Percentiles rank a stretch among this genome's conserved stretches.
Conservation (phyloP, 83 land plant genomes). For the Thuja plicata region DNA sequence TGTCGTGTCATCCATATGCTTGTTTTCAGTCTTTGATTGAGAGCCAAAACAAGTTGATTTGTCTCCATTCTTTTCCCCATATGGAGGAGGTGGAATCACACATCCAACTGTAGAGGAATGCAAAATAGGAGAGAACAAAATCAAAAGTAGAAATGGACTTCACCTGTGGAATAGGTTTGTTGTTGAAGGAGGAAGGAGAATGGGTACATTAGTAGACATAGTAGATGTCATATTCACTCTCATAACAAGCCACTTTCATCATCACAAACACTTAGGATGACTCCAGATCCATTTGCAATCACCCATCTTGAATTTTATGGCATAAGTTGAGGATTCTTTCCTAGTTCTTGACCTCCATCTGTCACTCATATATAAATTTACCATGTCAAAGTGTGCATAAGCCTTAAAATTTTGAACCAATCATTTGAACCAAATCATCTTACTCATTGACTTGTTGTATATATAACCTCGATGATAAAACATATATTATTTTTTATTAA, state of each 20-base stretch:
- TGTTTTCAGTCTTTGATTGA: no score
- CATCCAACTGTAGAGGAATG: slow-evolving; percentile 10
- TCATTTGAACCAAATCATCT: background rate
- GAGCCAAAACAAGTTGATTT: no score
- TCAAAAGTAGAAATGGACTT: slow-evolving; percentile 1
- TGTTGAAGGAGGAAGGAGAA: slow-evolving; percentile 90
- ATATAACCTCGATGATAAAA: background rate
- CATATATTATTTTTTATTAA: background rate
- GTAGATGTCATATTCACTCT: slow-evolving; percentile 88
- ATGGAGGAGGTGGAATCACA: no score
- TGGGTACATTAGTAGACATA: slow-evolving; percentile 92
- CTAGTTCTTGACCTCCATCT: slow-evolving; percentile 73
- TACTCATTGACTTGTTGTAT: background rate
- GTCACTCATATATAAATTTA: slow-evolving; percentile 8
- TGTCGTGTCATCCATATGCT: no score
- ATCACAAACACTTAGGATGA: slow-evolving; percentile 89
- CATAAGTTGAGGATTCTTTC: slow-evolving; percentile 91
- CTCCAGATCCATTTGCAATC: slow-evolving; percentile 95
- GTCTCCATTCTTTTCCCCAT: no score
- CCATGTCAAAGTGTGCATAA: background rate
- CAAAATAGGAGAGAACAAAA: slow-evolving; percentile 1
- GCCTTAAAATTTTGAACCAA: background rate
- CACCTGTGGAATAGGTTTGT: slow-evolving; percentile 88
- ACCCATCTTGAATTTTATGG: slow-evolving; percentile 97
- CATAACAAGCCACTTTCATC: slow-evolving; percentile 89